Evolutionary conservation across 2,329 filamentous ascomycete genomes (phyloP).

Genomic region (Stachybotrys echinatus): DNA sequence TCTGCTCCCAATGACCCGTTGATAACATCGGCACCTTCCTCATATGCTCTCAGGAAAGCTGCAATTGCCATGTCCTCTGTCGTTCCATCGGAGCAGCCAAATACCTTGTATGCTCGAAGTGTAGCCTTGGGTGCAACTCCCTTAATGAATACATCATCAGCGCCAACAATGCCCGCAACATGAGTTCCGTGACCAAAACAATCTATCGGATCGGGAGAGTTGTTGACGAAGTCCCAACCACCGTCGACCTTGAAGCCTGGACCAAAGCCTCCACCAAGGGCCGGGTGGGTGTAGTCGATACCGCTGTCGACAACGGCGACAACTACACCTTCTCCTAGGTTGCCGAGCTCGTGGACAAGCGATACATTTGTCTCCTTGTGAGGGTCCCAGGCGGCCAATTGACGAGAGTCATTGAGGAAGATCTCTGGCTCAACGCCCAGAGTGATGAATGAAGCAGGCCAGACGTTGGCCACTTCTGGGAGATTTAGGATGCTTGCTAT

Average conservation of each 20-base stretch:
- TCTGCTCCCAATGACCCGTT: background rate
- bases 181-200: conserved; percentile 9
- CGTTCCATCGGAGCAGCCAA: background rate
- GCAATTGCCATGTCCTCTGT: background rate
- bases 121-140: conserved; percentile 5
- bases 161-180: conserved; percentile 5
- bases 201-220: conserved; percentile 4
- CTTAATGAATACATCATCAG: background rate
- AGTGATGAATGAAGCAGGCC: conserved; percentile 1
- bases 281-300: conserved; percentile 1
- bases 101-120: background rate
- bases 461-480: conserved; percentile 5
- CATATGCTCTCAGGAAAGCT: background rate
- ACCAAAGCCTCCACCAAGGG: conserved; percentile 1
- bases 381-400: conserved; percentile 1
- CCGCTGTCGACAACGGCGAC: conserved; percentile 4
- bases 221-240: conserved; percentile 1
- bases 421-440: background rate
- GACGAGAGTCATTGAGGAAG: background rate
- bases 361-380: conserved; percentile 6
- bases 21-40: background rate
- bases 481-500: conserved; percentile 4
- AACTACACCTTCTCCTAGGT: conserved; percentile 3
- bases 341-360: conserved; percentile 2
- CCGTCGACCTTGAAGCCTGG: conserved; percentile 2